Percentiles rank a stretch among this genome's conserved stretches.
Conservation (phyloP, 1,139 yeast species). For the Pneumocystis carinii region DNA sequence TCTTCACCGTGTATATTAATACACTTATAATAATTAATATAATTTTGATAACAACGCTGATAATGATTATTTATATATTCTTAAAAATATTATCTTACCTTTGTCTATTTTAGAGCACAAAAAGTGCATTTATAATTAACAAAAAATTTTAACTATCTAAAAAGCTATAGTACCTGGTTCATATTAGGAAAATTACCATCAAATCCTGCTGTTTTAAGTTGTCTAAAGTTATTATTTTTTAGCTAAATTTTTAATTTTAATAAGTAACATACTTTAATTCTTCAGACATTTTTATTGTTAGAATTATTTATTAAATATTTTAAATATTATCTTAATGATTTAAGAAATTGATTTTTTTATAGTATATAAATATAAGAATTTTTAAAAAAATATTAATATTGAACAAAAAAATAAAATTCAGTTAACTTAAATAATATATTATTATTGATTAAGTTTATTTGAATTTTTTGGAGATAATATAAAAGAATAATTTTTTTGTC, state of each 20-base stretch:
- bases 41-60: conserved; percentile 40
- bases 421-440: too few relatives aligned
- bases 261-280: neutral
- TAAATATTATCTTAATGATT: neutral
- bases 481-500: too few relatives aligned
- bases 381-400: too few relatives aligned
- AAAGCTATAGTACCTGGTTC: conserved; percentile 7
- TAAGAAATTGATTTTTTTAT: neutral
- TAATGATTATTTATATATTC: neutral
- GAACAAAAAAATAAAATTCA: too few relatives aligned
- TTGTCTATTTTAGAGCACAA: neutral
- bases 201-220: conserved; percentile 6
- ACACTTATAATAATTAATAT: conserved; percentile 96
- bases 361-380: neutral
- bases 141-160: neutral
- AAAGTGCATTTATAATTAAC: neutral
- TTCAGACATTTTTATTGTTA: neutral
- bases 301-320: neutral
- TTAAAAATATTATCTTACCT: neutral
- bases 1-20: conserved; percentile 94
- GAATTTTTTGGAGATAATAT: too few relatives aligned
- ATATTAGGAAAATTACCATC: conserved; percentile 11
- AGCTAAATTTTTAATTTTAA: neutral
- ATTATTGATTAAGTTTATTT: too few relatives aligned
- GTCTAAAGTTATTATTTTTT: neutral